A percentile compares a stretch with the other conserved stretches of the same genome.
phyloP scores from a whole-genome alignment of 495 filamentous ascomycete species.

The Penicillium egyptiacum region DNA sequence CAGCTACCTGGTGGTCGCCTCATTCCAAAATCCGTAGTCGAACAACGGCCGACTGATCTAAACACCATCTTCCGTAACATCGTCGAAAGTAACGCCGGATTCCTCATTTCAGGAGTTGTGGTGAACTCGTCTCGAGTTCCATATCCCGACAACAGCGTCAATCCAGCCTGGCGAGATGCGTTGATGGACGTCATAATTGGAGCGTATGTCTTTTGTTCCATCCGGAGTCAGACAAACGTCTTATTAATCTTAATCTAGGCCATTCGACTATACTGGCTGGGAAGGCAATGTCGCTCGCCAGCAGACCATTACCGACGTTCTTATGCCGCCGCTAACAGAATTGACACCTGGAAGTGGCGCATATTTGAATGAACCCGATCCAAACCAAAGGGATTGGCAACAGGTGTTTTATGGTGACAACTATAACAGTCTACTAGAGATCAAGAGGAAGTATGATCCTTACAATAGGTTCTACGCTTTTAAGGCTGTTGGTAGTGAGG shows the following conservation, averaged over 20 bases:
- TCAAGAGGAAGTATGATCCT: not conserved
- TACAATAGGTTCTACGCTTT: not conserved
- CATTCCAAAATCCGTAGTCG: constrained; percentile 47
- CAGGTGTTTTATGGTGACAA: not conserved
- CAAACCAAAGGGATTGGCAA: constrained; percentile 2
- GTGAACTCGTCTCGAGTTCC: constrained; percentile 31
- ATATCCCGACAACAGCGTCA: constrained; percentile 49
- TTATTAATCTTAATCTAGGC: not conserved
- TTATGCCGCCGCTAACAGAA: constrained; percentile 12
- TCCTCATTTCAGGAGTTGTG: constrained; percentile 37
- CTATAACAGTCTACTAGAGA: not conserved
- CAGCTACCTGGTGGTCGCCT: constrained; percentile 55
- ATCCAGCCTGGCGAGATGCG: constrained; percentile 35
- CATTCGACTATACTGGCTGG: constrained; percentile 10
- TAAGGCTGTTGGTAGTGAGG: constrained; percentile 1
- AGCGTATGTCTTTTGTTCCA: constrained; percentile 1
- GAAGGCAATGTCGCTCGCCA: constrained; percentile 1
- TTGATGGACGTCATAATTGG: constrained; percentile 8
- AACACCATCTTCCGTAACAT: constrained; percentile 4
- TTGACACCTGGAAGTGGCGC: constrained; percentile 12
- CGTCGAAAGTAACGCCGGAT: constrained; percentile 32
- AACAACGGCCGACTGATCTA: constrained; percentile 22
- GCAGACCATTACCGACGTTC: constrained; percentile 13
- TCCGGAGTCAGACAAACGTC: too few relatives aligned
- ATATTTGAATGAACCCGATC: constrained; percentile 16